phyloP scores from a whole-genome alignment of 305 asterid species.

The Salvia sclarea region DNA sequence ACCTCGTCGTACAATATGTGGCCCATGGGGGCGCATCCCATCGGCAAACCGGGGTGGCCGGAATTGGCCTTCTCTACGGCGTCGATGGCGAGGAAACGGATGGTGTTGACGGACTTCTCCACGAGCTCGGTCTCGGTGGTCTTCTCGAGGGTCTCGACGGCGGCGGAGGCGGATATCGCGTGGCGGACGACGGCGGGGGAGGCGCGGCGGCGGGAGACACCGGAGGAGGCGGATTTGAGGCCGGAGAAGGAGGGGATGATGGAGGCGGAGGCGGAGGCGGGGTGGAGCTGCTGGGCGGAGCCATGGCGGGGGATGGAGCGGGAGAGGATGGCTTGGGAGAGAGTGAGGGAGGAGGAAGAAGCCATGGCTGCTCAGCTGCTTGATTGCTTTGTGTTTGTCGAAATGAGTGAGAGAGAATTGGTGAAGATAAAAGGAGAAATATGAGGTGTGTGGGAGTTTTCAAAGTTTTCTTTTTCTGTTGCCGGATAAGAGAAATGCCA shows the following conservation, averaged over 20 bases:
- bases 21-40: conserved; percentile 99
- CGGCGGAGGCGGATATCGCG: conserved; percentile 62
- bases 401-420: conserved; percentile 22
- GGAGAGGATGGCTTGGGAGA: conserved; percentile 84
- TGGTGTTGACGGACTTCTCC: conserved; percentile 82
- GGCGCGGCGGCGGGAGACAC: conserved; percentile 52
- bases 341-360: conserved; percentile 81
- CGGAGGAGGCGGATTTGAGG: conserved; percentile 53
- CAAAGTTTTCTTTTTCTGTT: conserved; percentile 3
- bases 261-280: conserved; percentile 37
- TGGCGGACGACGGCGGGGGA: conserved; percentile 36
- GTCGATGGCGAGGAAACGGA: conserved; percentile 86
- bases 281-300: conserved; percentile 43
- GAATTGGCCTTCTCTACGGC: conserved; percentile 98
- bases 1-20: conserved; percentile 91
- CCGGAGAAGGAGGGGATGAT: conserved; percentile 54
- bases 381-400: conserved; percentile 27
- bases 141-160: conserved; percentile 68
- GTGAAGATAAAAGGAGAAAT: conserved; percentile 33
- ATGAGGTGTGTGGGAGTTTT: conserved; percentile 35
- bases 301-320: conserved; percentile 80
- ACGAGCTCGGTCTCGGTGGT: conserved; percentile 61
- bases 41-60: conserved; percentile 97
- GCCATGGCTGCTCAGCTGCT: conserved; percentile 65
- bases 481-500: conserved; percentile 16